Percentiles rank a stretch among this genome's conserved stretches.
Conservation (phyloP, 495 filamentous ascomycete genomes). For the Evernia prunastri region DNA sequence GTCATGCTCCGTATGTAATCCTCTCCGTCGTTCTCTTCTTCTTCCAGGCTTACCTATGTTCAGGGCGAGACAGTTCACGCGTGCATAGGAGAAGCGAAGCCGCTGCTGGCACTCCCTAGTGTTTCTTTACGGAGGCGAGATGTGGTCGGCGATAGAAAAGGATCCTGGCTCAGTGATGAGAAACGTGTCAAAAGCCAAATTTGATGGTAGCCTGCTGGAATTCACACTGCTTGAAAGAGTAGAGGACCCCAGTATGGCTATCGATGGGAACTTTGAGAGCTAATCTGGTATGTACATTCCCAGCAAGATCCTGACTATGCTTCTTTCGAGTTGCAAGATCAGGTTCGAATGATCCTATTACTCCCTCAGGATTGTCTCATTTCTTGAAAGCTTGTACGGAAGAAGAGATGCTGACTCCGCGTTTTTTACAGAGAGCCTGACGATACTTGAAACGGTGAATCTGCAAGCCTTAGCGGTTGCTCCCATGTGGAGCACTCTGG, state of each 20-base stretch:
- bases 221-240: constrained; percentile 19
- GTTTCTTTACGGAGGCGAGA: constrained; percentile 2
- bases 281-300: constrained; percentile 38
- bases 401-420: not conserved
- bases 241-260: constrained; percentile 34
- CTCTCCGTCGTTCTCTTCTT: not conserved
- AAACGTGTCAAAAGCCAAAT: constrained; percentile 50
- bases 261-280: constrained; percentile 51
- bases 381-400: not conserved
- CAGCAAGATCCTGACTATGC: not conserved
- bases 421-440: constrained; percentile 30
- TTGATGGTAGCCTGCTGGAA: constrained; percentile 45
- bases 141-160: not conserved
- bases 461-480: not conserved
- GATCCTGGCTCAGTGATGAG: constrained; percentile 42
- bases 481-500: not conserved
- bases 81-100: constrained; percentile 12
- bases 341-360: not conserved
- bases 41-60: not conserved
- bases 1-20: constrained; percentile 20
- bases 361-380: not conserved
- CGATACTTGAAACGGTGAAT: not conserved
- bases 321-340: not conserved
- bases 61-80: constrained; percentile 1
- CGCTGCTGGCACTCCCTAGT: not conserved